Evolutionary conservation across 2,329 filamentous ascomycete genomes (phyloP), one percentile per base, ranked within the genome.

Genomic region (Claviceps digitariae): DNA sequence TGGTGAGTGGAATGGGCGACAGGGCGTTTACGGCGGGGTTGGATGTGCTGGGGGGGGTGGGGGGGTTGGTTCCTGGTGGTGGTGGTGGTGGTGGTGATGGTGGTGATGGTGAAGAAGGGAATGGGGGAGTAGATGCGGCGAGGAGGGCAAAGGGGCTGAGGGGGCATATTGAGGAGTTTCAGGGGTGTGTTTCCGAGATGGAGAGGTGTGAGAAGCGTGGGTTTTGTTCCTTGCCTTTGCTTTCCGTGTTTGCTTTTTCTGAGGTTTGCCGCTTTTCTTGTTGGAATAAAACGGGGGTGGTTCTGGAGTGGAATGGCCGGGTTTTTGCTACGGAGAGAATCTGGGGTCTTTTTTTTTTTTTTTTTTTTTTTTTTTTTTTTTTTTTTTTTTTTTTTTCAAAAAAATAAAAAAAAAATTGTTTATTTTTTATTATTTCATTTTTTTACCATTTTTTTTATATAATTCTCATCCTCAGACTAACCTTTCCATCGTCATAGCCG

Each of bases 181-280:
- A 98, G 68, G 77, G 78, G 51, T 86, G 83, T 62, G 82, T 98
- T 57, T 77, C 76, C 1, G 77, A 82, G 15, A 72, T 95, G 52
- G 91, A 96, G 67, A 82, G 78, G 60, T 97, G 91, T 69, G 87
- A 93, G 70, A 97, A 97, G 71, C 89, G 82, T 84, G 49, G 8
- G 55, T 55, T 13, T 15, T 17, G 34, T 7, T 20, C 5, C 31
- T n/a, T 29, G 21, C 8, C 20, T 31, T 12, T 31, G 12, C 6
- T 13, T 31, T 6, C 13, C 27, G n/a, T n/a, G n/a, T n/a, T 20
- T n/a, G 17, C 25, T 29, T 46, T 7, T 31, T 31, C n/a, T n/a
- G n/a, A n/a, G n/a, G n/a, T n/a, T n/a, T n/a, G n/a, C n/a, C n/a
- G n/a, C n/a, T n/a, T 31, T 21, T 12, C 31, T 31, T 29, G 3